Evolutionary conservation across 2,329 filamentous ascomycete species (phyloP).

Genomic region (Ophiosphaerella herpotricha): DNA sequence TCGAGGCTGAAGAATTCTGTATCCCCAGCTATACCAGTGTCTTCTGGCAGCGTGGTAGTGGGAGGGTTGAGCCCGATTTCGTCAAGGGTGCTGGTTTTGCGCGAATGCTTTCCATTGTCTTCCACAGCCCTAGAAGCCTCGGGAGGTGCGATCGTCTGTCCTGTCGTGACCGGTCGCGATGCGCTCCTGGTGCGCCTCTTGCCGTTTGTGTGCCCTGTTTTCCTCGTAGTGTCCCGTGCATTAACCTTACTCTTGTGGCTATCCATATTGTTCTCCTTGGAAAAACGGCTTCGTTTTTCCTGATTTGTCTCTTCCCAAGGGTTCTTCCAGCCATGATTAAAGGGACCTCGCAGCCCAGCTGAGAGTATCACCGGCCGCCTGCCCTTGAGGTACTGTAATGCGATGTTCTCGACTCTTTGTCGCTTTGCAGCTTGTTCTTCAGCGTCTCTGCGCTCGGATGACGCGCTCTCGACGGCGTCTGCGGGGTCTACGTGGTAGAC

Average conservation of each 20-base stretch:
- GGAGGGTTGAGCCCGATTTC: slow-evolving; percentile 17
- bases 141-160: slow-evolving; percentile 10
- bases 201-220: neutral
- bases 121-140: slow-evolving; percentile 22
- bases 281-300: neutral
- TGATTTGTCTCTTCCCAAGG: slow-evolving; percentile 33
- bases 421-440: slow-evolving; percentile 58
- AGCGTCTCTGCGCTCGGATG: slow-evolving; percentile 59
- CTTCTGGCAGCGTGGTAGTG: slow-evolving; percentile 19
- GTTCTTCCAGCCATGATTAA: slow-evolving; percentile 50
- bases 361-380: slow-evolving; percentile 62
- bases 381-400: slow-evolving; percentile 62
- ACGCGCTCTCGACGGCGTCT: slow-evolving; percentile 55
- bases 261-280: neutral
- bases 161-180: neutral
- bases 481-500: slow-evolving; percentile 18
- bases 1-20: slow-evolving; percentile 26
- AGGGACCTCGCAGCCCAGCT: slow-evolving; percentile 65
- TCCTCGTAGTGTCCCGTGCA: neutral
- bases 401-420: slow-evolving; percentile 63
- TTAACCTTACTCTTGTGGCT: neutral
- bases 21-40: slow-evolving; percentile 9
- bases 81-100: slow-evolving; percentile 15
- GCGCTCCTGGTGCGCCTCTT: neutral
- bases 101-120: slow-evolving; percentile 1